Base-by-base conservation (phyloP, 495 filamentous ascomycete genomes). In the Talaromyces wortmannii region DNA sequence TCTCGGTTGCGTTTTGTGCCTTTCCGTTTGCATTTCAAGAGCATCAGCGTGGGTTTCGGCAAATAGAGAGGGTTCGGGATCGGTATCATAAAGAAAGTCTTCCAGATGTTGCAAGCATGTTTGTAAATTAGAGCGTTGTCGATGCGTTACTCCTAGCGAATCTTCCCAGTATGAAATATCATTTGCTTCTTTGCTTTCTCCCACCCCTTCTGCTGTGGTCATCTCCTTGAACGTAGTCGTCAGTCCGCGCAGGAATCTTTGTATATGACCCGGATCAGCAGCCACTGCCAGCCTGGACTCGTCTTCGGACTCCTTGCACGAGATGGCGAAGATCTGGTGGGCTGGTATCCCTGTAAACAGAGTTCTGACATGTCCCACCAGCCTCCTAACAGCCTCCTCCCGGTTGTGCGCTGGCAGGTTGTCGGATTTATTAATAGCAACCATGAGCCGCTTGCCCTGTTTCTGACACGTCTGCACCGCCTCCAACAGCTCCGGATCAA, bases 401-500 rank as follows among this genome's bases (percentile, higher is more conserved):
- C 52, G 48, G 4, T 49, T 47, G 18, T 42, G 15, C n/a, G 15
- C 29, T 40, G 55, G 63, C 10, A 88, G 66, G 30, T 74, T 70
- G 64, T 97, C 92, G 57, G 79, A 80, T 68, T 97, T 97, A 73
- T 97, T 97, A 55, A 96, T 70, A 5, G 82, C 87, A 30, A 95
- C 72, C 0, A 96, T 64, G 13, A 86, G 75, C 46, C 83, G 77
- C 52, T 83, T 81, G 10, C 81, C 83, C 0, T 68, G 67, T 2
- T 78, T 68, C 7, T 78, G 71, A 45, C 79, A 83, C 53, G 82
- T 72, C 47, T 75, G 73, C 8, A 82, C 77, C 6, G 83, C 78
- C 45, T 74, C 75, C 7, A 81, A 60, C 36, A 89, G 81, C 60
- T 85, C 83, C 12, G 72, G 72, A 55, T 86, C 82, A 15, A 84